Base-by-base conservation (phyloP, 805 yeast genomes). In the Cyberlindnera meyerae region DNA sequence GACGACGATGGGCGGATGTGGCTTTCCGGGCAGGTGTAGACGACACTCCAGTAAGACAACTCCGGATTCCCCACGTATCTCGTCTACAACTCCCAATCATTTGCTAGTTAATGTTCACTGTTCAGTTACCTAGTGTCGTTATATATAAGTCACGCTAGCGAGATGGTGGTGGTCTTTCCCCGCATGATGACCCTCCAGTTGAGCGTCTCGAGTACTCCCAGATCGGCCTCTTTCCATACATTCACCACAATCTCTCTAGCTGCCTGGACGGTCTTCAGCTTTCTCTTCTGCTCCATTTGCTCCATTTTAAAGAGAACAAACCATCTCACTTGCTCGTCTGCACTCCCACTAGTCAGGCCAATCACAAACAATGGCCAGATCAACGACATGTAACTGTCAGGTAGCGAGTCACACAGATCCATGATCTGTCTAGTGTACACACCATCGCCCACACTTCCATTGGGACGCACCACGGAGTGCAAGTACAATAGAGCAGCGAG, bases 301-400 rank as follows among this genome's bases (percentile, higher is more conserved):
- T 52, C 48, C 27, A 66, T 41, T 2, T 57, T 48, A 20, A 58
- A 47, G 17, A 66, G 44, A 3, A 66, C 66, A 48, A 62, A 65
- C 67, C 66, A 61, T 25, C 70, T 43, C 13, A 53, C 58, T 3
- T 61, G 63, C 22, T 63, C 68, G 8, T 51, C 55, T 8, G 52
- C 54, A 8, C 18, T 27, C 4, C 62, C 49, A 17, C 46, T 34
- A 0, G 60, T 61, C 3, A 64, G 44, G 1, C 70, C 71, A 13
- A 66, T 42, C 4, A 66, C 53, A 42, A 66, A 66, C 4, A 65
- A 34, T 1, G 72, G 66, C 72, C 72, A 66, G 3, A 65, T 42
- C 12, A 66, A 38, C 1, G 70, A 57, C 59, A 63, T 62, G 28
- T 57, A 58, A 18, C 53, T 45, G 18, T 48, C 59, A 3, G 64